A percentile compares a stretch with the other conserved stretches of the same genome.
phyloP scores from a whole-genome alignment of 768 basidiomycete genomes.

The Chalciporus chontae region DNA sequence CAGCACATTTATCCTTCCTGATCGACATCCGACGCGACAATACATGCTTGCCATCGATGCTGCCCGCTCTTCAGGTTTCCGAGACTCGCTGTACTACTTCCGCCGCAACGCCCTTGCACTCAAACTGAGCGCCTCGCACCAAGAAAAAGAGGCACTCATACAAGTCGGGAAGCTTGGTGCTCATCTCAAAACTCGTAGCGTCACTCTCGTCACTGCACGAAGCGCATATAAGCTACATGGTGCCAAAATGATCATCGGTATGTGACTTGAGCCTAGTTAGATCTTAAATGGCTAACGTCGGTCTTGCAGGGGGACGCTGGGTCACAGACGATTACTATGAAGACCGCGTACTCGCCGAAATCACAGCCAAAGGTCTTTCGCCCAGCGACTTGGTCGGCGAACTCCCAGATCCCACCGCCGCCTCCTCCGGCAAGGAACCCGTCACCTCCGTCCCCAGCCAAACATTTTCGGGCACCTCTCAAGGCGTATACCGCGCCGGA shows the following conservation, averaged over 20 bases:
- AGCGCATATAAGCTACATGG: conserved; percentile 96
- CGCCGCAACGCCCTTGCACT: conserved; percentile 85
- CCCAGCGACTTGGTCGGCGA: conserved; percentile 83
- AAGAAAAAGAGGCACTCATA: conserved; percentile 92
- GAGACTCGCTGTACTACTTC: conserved; percentile 98
- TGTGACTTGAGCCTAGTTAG: conserved; percentile 21
- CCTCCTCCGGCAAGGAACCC: conserved; percentile 41
- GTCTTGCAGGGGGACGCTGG: conserved; percentile 75
- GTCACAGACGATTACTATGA: conserved; percentile 97
- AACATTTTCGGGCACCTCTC: conserved; percentile 41
- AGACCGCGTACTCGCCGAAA: conserved; percentile 72
- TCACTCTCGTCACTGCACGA: conserved; percentile 88
- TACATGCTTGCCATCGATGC: conserved; percentile 99
- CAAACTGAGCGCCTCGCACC: conserved; percentile 85
- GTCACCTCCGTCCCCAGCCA: conserved; percentile 28
- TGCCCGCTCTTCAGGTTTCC: conserved; percentile 91
- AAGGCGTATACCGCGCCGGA: conserved; percentile 85
- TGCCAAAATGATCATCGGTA: conserved; percentile 83
- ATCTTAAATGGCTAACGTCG: too few species aligned
- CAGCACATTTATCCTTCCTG: conserved; percentile 81
- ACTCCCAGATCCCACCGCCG: conserved; percentile 68
- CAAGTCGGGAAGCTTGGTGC: conserved; percentile 82
- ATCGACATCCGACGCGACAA: conserved; percentile 75
- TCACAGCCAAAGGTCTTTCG: conserved; percentile 76
- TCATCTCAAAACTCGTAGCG: conserved; percentile 85